Conservation (phyloP, 495 filamentous ascomycete genomes). For the Paragyromitra xinjiangensis region DNA sequence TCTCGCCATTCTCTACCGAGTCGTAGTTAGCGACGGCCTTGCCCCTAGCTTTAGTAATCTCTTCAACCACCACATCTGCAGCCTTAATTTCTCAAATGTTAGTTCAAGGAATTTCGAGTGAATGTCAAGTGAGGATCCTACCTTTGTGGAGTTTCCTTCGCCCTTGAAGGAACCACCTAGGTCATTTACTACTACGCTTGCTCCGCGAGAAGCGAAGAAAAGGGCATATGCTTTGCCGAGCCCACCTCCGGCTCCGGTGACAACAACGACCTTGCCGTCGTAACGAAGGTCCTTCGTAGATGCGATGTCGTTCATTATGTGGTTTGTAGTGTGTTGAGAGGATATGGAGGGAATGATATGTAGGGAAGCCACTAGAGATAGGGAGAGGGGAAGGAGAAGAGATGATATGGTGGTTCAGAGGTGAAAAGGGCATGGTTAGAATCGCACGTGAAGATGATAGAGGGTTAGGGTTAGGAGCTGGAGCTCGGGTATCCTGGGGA, state of each 20-base stretch:
- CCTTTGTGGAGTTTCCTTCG: slow-evolving; percentile 88
- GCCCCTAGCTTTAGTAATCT: slow-evolving; percentile 90
- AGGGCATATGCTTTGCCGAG: slow-evolving; percentile 90
- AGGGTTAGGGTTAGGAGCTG: slow-evolving; percentile 37
- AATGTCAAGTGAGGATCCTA: slow-evolving; percentile 55
- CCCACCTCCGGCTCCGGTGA: slow-evolving; percentile 95
- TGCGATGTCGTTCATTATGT: slow-evolving; percentile 47
- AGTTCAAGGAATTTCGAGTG: slow-evolving; percentile 4
- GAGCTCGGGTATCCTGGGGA: slow-evolving; percentile 45
- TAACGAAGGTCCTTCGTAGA: slow-evolving; percentile 71
- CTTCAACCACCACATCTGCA: slow-evolving; percentile 93
- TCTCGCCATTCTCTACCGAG: slow-evolving; percentile 92
- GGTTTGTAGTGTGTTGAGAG: slow-evolving; percentile 11
- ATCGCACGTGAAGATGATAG: slow-evolving; percentile 60
- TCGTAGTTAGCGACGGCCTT: slow-evolving; percentile 99
- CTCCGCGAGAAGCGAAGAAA: slow-evolving; percentile 91
- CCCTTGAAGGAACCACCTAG: slow-evolving; percentile 93
- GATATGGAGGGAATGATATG: slow-evolving; percentile 14
- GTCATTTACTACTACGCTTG: slow-evolving; percentile 97
- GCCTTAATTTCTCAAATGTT: slow-evolving; percentile 65
- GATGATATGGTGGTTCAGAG: slow-evolving; percentile 45
- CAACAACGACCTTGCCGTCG: slow-evolving; percentile 95
- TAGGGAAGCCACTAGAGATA: slow-evolving; percentile 11
- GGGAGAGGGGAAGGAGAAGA: slow-evolving; percentile 42
- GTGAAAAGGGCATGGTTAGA: slow-evolving; percentile 31